Evolutionary conservation across 495 filamentous ascomycete genomes (phyloP).

Genomic region (Cenococcum geophilum): DNA sequence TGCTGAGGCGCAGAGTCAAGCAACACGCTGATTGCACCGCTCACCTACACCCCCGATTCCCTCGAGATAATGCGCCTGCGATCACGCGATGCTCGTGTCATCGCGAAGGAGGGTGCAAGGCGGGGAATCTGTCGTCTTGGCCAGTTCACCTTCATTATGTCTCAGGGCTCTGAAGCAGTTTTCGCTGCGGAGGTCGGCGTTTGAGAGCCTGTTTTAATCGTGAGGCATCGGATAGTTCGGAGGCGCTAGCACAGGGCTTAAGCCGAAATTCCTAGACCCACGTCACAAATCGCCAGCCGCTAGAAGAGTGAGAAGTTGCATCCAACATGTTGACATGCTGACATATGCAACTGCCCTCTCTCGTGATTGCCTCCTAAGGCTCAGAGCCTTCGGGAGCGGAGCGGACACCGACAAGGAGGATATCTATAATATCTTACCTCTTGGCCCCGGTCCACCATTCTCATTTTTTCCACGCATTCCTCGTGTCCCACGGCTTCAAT

Average conservation of each 20-base stretch:
- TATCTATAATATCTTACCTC: background rate
- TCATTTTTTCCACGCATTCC: background rate
- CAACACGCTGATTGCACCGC: background rate
- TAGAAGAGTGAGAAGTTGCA: background rate
- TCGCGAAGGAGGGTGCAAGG: background rate
- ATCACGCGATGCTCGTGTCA: background rate
- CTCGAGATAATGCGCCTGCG: background rate
- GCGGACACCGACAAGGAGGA: background rate
- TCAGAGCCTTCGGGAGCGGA: background rate
- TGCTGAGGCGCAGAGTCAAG: background rate
- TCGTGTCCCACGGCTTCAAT: background rate
- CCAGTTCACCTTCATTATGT: too few species aligned
- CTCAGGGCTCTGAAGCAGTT: background rate
- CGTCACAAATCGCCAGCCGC: background rate
- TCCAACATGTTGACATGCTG: background rate
- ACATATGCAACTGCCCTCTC: background rate
- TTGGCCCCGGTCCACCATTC: background rate
- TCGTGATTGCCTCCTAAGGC: background rate
- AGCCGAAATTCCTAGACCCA: background rate
- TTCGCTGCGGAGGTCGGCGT: background rate
- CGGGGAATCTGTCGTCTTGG: background rate
- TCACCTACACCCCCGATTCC: background rate
- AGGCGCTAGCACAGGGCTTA: conserved; percentile 1
- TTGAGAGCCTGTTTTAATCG: background rate
- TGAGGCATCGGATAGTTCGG: background rate